phyloP scores from a whole-genome alignment of 2,329 filamentous ascomycete species.

The Dothideomycetes sp. region DNA sequence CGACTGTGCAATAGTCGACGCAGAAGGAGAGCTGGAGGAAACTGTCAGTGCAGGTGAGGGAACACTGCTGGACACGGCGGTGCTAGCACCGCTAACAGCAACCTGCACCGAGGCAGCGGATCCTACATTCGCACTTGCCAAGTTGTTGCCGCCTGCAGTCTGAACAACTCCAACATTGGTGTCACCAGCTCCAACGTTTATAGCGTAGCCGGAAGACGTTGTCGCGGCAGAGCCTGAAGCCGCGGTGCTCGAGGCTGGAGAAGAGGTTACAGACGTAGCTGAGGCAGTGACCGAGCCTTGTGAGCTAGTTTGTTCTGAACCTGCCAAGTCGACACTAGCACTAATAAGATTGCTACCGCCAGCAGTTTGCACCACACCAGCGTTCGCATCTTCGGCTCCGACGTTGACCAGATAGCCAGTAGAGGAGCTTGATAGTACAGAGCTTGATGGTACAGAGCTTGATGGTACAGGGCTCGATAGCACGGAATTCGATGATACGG shows the following conservation, averaged over 20 bases:
- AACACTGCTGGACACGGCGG: no score
- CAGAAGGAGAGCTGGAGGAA: no score
- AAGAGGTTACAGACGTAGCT: neutral
- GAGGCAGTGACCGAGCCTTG: no score
- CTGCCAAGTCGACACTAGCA: neutral
- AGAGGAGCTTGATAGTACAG: no score
- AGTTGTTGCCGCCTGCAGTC: neutral
- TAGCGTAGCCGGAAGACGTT: neutral
- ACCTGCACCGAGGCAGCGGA: conserved; percentile 1
- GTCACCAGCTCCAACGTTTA: neutral
- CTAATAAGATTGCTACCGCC: neutral
- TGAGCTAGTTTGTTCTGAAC: no score
- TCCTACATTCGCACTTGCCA: neutral
- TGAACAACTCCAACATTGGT: neutral
- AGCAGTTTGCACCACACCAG: neutral
- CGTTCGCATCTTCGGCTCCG: neutral
- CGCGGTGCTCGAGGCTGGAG: no score
- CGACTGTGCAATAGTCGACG: no score
- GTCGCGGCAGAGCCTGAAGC: neutral
- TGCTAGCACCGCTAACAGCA: neutral
- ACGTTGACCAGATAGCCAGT: conserved; percentile 2
- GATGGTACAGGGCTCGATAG: no score
- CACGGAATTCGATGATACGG: no score
- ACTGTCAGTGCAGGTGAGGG: no score
- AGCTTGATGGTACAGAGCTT: no score